Base-by-base conservation (phyloP, 768 basidiomycete genomes). In the Cubamyces sp. region DNA sequence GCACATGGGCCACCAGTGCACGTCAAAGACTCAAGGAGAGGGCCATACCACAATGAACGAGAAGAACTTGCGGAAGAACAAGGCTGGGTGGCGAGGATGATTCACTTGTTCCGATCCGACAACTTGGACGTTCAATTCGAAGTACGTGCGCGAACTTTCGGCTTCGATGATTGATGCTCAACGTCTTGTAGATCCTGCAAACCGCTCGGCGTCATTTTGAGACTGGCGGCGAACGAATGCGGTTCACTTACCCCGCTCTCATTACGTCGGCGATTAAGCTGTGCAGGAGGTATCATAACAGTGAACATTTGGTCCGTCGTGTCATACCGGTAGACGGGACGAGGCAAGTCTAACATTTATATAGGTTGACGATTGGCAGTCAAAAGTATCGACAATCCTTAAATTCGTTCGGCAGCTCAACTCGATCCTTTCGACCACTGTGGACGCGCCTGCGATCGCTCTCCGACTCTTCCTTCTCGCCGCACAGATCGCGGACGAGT, bases 41-140 rank as follows among this genome's bases (percentile, higher is more conserved):
- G 85, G 7, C 79, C 85, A 11, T 84, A 87, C 66, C 77, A 79
- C 28, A 69, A 84, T 54, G 96, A 96, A 72, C 76, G 88, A 53
- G 92, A 96, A 72, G 96, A 98, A 71, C 82, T 95, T 79, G 96
- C 95, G 0, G 97, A 99, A 74, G 97, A 99, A 74, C 97, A 99
- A 70, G 97, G 97, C 0, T 99, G 97, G 97, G 87, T 98, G 16
- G 96, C 97, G 42, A 80, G 96, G 64, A 98, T 98, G 93, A 91
- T 98, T 2, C 97, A 99, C 79, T 74, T 98, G 34, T 97, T 98
- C 85, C 80, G 88, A 21, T 84, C 92, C 0, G 94, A 97, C 53
- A 90, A 92, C 26, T 74, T 98, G 65, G 90, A 84, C 67, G 84
- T 88, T 15, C 97, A 99, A 70, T 96, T 94, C 66, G 90, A 95